A percentile compares a stretch with the other conserved stretches of the same genome.
Evolutionary conservation across 257 asterid species (phyloP).

Genomic region (Plantago ovata): DNA sequence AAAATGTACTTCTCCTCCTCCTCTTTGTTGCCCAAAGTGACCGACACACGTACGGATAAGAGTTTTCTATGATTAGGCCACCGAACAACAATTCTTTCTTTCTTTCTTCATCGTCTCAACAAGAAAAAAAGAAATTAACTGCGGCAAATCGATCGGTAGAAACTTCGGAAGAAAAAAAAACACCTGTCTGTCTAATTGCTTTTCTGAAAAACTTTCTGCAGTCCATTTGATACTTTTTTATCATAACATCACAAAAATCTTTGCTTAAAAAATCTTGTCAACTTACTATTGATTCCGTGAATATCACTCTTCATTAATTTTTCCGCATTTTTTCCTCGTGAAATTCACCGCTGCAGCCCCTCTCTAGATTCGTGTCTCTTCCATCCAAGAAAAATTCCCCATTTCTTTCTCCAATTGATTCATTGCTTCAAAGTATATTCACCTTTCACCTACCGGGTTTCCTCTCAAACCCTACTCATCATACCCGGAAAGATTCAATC

Average conservation of each 20-base stretch:
- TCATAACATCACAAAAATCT: not conserved
- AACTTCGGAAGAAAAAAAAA: not conserved
- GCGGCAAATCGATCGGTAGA: not conserved
- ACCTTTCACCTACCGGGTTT: constrained; percentile 15
- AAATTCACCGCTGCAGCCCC: constrained; percentile 39
- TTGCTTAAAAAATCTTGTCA: not conserved
- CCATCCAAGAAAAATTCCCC: not conserved
- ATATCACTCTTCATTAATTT: constrained; percentile 35
- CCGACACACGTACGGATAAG: too few relatives aligned
- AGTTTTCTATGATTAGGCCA: too few relatives aligned
- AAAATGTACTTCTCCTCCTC: too few relatives aligned
- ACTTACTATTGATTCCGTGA: constrained; percentile 21
- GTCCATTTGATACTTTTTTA: constrained; percentile 3
- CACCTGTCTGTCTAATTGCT: not conserved
- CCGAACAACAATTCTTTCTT: too few relatives aligned
- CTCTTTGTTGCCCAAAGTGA: too few relatives aligned
- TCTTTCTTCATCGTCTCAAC: too few relatives aligned
- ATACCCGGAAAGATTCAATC: constrained; percentile 28
- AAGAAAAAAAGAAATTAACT: not conserved
- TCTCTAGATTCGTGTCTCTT: constrained; percentile 28
- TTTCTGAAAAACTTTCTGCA: not conserved
- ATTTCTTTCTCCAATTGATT: too few relatives aligned
- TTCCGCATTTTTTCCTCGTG: constrained; percentile 32
- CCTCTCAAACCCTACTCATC: constrained; percentile 17
- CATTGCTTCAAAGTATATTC: too few relatives aligned